Conservation (phyloP, 2,329 filamentous ascomycete species). For the Pezizomycotina sp. region DNA sequence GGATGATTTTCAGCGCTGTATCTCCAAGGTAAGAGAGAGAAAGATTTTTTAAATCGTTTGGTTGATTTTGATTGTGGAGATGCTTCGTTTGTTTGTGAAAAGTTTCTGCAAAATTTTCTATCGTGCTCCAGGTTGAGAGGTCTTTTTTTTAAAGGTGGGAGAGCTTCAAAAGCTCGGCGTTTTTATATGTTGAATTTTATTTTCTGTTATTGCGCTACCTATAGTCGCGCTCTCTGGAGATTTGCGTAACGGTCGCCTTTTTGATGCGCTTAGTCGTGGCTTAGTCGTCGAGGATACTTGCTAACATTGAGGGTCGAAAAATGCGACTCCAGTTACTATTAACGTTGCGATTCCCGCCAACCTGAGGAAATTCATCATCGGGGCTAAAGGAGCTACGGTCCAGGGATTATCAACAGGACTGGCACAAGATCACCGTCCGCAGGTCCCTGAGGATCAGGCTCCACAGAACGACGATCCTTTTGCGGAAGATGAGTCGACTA, state of each 20-base stretch:
- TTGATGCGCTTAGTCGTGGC: constrained; percentile 3
- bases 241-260: constrained; percentile 38
- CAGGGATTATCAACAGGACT: constrained; percentile 79
- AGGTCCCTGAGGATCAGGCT: constrained; percentile 47
- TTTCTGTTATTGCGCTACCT: constrained; percentile 18
- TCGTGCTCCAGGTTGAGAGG: no score
- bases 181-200: constrained; percentile 7
- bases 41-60: constrained; percentile 42
- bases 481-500: constrained; percentile 55
- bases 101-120: constrained; percentile 4
- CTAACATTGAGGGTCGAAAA: constrained; percentile 32
- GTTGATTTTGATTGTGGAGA: constrained; percentile 15
- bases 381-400: constrained; percentile 75
- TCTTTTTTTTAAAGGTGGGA: no score
- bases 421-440: constrained; percentile 81
- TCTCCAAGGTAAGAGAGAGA: no score
- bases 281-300: constrained; percentile 15
- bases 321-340: constrained; percentile 26
- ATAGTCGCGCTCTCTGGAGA: constrained; percentile 8
- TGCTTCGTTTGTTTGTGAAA: background rate
- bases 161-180: no score
- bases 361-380: constrained; percentile 78
- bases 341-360: constrained; percentile 63
- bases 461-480: constrained; percentile 42
- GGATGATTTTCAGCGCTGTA: constrained; percentile 75